Evolutionary conservation across 192 early-diverging fungal species (phyloP), one percentile per base, ranked within the genome.

Genomic region (Backusella morwellensis): DNA sequence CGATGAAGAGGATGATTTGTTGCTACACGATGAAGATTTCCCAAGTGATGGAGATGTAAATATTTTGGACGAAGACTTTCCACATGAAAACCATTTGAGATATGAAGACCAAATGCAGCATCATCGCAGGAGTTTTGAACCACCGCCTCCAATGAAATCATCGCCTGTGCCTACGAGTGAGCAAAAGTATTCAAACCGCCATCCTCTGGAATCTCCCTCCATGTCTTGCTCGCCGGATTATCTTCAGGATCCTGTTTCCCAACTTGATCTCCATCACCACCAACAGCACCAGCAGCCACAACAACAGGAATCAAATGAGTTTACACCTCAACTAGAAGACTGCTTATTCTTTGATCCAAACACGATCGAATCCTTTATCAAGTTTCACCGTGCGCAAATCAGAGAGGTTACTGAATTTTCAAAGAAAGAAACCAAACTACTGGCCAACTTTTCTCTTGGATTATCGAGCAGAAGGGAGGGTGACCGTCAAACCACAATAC

Each of bases 391-490:
- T 32, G 80, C 84, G 6, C 85, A 93, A 74, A 85, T 93, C 54
- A 86, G 90, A 29, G 85, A 89, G 26, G 86, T 83, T 0, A 86
- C 83, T 12, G 92, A 93, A 72, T 84, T 83, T 32, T 89, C 86
- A 54, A 91, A 91, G 47, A 83, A 86, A 73, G 92, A 93, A 77
- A 91, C 92, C 8, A 87, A 92, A 68, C 74, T 87, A 2, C 74
- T 89, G 40, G 86, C 88, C 52, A 88, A 91, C 76, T 84, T 92
- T 76, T 85, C 87, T 9, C 80, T 90, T 70, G 90, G 88, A 26
- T 85, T 90, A 82, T 88, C 90, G 80, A 79, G 77, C 66, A 74
- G 79, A 41, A 59, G 66, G 23, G 75, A 80, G 7, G 14, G 73
- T 50, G 66, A 78, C 29, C 72, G 74, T n/a, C 40, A 44, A 32